Percentiles rank a stretch among this genome's conserved stretches.
phyloP scores from a whole-genome alignment of 2,329 filamentous ascomycete species.

The Bisporella sp. region DNA sequence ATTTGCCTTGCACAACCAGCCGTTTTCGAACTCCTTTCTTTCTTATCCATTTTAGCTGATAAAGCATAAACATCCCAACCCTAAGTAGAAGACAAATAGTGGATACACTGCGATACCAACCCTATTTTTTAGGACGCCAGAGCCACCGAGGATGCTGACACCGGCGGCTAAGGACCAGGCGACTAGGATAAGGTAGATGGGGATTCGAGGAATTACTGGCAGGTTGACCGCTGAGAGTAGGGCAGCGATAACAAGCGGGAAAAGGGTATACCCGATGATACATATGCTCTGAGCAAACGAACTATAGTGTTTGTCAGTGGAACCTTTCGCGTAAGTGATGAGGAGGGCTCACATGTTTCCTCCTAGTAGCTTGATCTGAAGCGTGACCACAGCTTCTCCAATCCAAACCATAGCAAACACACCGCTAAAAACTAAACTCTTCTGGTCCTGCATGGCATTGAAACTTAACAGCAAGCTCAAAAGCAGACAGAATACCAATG shows the following conservation, averaged over 20 bases:
- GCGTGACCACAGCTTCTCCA: constrained; percentile 90
- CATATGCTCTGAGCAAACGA: constrained; percentile 97
- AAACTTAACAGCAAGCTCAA: constrained; percentile 84
- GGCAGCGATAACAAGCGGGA: constrained; percentile 89
- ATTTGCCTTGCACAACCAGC: neutral
- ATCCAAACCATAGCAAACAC: constrained; percentile 98
- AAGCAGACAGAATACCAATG: constrained; percentile 86
- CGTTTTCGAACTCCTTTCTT: neutral
- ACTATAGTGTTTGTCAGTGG: constrained; percentile 38
- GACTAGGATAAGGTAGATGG: constrained; percentile 82
- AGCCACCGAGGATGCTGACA: constrained; percentile 11
- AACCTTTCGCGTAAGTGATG: neutral
- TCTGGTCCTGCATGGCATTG: constrained; percentile 71
- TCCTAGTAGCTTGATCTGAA: constrained; percentile 93
- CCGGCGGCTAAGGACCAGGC: constrained; percentile 88
- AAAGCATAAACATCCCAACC: neutral
- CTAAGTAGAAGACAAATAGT: constrained; percentile 11
- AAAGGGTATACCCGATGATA: constrained; percentile 97
- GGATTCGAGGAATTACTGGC: constrained; percentile 75
- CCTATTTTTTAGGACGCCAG: constrained; percentile 10
- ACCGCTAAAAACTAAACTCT: constrained; percentile 85
- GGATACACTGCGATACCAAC: constrained; percentile 10
- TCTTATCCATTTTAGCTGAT: constrained; percentile 1
- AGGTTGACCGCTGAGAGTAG: constrained; percentile 79
- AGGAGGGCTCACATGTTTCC: constrained; percentile 84